phyloP scores from a whole-genome alignment of 257 asterid genomes.

The Echium plantagineum region DNA sequence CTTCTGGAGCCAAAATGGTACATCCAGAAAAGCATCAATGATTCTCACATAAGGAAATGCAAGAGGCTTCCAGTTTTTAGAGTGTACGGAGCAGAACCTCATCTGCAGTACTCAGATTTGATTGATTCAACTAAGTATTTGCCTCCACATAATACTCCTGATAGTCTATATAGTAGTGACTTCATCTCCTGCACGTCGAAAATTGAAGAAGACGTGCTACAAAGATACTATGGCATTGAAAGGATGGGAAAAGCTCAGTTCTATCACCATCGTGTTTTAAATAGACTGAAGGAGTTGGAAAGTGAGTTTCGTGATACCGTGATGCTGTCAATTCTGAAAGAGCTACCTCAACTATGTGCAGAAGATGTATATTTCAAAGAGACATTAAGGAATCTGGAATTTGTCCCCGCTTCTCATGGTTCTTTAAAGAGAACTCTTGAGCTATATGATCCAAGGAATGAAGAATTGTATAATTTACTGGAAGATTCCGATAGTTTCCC shows the following conservation, averaged over 20 bases:
- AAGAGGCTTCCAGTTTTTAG: constrained; percentile 80
- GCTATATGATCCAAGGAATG: constrained; percentile 86
- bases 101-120: constrained; percentile 57
- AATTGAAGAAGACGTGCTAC: constrained; percentile 70
- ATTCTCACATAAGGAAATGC: constrained; percentile 67
- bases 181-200: constrained; percentile 44
- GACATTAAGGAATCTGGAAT: constrained; percentile 49
- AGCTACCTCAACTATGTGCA: constrained; percentile 69
- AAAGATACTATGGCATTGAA: constrained; percentile 56
- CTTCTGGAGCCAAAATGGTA: constrained; percentile 79
- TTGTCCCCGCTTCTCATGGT: constrained; percentile 66
- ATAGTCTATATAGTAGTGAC: constrained; percentile 47
- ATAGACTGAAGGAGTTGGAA: constrained; percentile 43
- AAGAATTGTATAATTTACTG: constrained; percentile 71
- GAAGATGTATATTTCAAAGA: constrained; percentile 67
- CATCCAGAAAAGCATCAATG: constrained; percentile 58
- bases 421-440: constrained; percentile 46
- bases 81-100: constrained; percentile 55
- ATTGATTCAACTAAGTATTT: constrained; percentile 65
- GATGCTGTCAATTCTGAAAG: constrained; percentile 74
- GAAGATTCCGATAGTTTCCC: constrained; percentile 85
- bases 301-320: constrained; percentile 48
- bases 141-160: constrained; percentile 66
- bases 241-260: constrained; percentile 74
- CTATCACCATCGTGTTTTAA: constrained; percentile 48